Evolutionary conservation across 495 filamentous ascomycete genomes (phyloP).

Genomic region (Neurospora sp.): DNA sequence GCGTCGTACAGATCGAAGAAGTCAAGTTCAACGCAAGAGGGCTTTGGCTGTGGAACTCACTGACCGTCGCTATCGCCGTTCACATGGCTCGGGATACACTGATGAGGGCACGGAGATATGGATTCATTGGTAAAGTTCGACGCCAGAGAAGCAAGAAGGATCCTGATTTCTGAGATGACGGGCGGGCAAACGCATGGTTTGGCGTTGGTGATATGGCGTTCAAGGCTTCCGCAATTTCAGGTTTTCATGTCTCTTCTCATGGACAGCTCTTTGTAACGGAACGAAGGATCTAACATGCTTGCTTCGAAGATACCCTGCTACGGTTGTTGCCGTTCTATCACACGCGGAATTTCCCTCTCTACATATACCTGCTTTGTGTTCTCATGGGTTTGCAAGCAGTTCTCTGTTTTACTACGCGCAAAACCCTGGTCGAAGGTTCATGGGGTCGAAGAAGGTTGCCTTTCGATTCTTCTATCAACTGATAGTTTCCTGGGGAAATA

Average conservation of each 20-base stretch:
- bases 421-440: not conserved
- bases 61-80: conserved; percentile 21
- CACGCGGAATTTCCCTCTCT: not conserved
- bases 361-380: not conserved
- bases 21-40: conserved; percentile 15
- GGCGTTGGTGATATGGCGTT: not conserved
- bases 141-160: conserved; percentile 1
- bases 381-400: not conserved
- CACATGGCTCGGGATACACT: conserved; percentile 15
- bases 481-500: not conserved
- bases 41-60: conserved; percentile 24
- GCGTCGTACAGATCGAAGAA: conserved; percentile 13
- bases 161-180: conserved; percentile 13
- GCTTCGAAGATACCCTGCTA: not conserved
- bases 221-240: not conserved
- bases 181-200: not conserved
- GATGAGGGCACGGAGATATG: conserved; percentile 1
- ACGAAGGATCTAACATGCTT: not conserved
- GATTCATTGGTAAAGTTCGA: not conserved
- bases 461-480: not conserved
- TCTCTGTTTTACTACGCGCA: not conserved
- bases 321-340: not conserved
- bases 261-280: not conserved
- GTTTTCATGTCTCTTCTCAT: not conserved
- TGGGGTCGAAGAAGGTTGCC: not conserved